Percentiles rank a stretch among this genome's conserved stretches.
Evolutionary conservation across 441 rosid species (phyloP).

Genomic region (Croton laevigatus): DNA sequence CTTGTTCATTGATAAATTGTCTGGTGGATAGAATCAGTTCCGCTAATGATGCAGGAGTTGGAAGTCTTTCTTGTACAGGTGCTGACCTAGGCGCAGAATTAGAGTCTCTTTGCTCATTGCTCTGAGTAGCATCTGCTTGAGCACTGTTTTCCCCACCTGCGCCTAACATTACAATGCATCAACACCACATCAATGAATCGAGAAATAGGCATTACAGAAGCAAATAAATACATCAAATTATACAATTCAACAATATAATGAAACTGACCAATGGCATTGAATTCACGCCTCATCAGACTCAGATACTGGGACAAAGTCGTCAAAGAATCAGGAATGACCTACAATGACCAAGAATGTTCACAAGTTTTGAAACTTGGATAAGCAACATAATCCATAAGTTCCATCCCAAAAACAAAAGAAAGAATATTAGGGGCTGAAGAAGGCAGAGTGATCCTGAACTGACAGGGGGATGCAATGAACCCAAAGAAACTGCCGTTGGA

Average conservation of each 20-base stretch:
- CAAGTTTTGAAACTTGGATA: conserved; percentile 7
- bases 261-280: conserved; percentile 49
- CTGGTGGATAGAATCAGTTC: conserved; percentile 55
- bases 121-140: conserved; percentile 30
- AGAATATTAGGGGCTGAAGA: background rate
- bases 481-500: conserved; percentile 52
- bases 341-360: conserved; percentile 22
- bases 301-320: conserved; percentile 59
- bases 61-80: conserved; percentile 47
- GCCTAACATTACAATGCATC: conserved; percentile 35
- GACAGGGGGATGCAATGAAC: conserved; percentile 60
- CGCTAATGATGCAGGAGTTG: conserved; percentile 69
- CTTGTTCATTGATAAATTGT: conserved; percentile 57
- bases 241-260: background rate
- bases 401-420: background rate
- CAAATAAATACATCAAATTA: conserved; percentile 9
- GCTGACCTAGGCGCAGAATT: conserved; percentile 31
- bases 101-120: conserved; percentile 39
- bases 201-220: conserved; percentile 3
- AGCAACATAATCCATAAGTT: conserved; percentile 16
- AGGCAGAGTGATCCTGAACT: conserved; percentile 26
- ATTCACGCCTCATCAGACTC: conserved; percentile 44
- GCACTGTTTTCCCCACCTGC: conserved; percentile 34
- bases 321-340: conserved; percentile 68
- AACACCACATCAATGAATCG: conserved; percentile 22